A percentile compares a stretch with the other conserved stretches of the same genome.
These are phyloP conservation scores for Perkinsus marinus DNA, from an alignment of 169 alveolate species.

Conservation along the genomic window DNA sequence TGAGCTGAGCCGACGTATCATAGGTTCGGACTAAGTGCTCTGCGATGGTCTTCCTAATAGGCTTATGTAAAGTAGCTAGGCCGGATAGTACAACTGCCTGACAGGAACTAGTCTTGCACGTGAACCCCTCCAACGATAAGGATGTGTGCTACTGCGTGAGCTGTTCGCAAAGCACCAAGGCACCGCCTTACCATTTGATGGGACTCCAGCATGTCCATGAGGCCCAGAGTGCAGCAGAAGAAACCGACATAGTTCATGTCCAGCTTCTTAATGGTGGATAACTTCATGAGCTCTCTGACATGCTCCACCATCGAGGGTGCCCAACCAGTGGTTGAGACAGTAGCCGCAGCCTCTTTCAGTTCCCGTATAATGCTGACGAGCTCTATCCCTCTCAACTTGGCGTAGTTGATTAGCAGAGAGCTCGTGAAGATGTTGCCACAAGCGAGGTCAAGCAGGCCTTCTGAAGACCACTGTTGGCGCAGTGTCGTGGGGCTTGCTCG, in stretches of 20 bases:
- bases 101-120: too few relatives aligned
- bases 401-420: not conserved
- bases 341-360: not conserved
- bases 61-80: not conserved
- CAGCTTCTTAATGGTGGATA: not conserved
- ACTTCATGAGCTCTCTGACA: not conserved
- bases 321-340: not conserved
- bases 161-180: not conserved
- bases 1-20: not conserved
- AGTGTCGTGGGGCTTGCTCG: not conserved
- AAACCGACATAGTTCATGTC: not conserved
- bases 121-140: too few relatives aligned
- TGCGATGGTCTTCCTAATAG: not conserved
- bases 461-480: not conserved
- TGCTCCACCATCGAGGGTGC: not conserved
- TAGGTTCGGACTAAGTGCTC: not conserved
- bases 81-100: not conserved
- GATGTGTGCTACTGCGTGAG: too few relatives aligned
- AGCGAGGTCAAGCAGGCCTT: not conserved
- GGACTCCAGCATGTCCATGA: not conserved
- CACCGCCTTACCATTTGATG: not conserved
- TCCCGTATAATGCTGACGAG: not conserved
- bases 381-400: not conserved
- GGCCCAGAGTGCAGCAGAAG: not conserved
- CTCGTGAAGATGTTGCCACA: not conserved